Percentiles rank a stretch among this genome's conserved stretches.
Conservation (phyloP, 805 yeast genomes). For the Ogataea pignaliae region DNA sequence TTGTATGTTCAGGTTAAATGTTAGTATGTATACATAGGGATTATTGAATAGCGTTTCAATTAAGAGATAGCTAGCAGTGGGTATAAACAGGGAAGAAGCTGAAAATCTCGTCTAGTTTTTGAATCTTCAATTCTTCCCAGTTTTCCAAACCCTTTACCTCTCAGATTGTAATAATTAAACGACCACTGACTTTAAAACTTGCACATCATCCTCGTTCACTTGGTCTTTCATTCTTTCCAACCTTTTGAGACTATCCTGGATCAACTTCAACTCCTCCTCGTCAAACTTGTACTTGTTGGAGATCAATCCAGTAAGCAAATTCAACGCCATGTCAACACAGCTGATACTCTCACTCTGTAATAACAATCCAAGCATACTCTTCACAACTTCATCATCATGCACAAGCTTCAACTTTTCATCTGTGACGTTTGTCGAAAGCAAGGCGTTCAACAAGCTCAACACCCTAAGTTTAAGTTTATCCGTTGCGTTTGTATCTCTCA, state of each 20-base stretch:
- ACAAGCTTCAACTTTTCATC: constrained; percentile 38
- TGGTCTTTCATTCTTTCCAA: constrained; percentile 43
- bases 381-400: constrained; percentile 30
- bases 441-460: constrained; percentile 44
- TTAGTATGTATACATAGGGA: constrained; percentile 1
- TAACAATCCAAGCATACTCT: constrained; percentile 27
- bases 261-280: constrained; percentile 35
- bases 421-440: constrained; percentile 49
- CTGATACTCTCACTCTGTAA: constrained; percentile 35
- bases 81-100: no score
- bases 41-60: no score
- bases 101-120: no score
- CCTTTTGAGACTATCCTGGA: constrained; percentile 33
- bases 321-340: constrained; percentile 53
- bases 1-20: not conserved
- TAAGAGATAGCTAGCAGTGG: no score
- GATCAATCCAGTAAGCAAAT: constrained; percentile 44
- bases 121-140: no score
- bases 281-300: constrained; percentile 42
- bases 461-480: constrained; percentile 48
- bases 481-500: constrained; percentile 9
- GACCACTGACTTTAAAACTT: constrained; percentile 42
- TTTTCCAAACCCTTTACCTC: no score
- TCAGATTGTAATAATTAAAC: no score
- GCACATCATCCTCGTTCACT: constrained; percentile 51